These are phyloP conservation scores for Aspergillus tamarii DNA, from an alignment of 2,329 filamentous ascomycete genomes.

Conservation along the genomic window DNA sequence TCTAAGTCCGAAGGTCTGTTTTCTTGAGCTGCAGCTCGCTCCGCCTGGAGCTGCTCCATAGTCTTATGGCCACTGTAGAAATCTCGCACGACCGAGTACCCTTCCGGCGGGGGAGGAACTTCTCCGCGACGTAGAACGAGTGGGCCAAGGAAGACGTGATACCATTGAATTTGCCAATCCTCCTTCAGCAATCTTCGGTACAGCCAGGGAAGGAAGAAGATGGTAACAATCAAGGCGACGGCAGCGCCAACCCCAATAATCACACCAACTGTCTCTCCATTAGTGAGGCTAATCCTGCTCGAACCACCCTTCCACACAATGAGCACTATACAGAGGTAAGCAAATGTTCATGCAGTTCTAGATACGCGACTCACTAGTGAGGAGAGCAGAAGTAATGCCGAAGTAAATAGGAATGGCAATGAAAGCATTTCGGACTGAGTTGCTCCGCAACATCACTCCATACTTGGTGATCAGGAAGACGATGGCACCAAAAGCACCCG, in stretches of 20 bases:
- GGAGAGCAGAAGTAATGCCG: slow-evolving; percentile 20
- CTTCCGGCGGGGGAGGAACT: slow-evolving; percentile 13
- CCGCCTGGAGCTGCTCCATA: slow-evolving; percentile 18
- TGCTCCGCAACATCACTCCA: slow-evolving; percentile 15
- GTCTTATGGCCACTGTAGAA: slow-evolving; percentile 27
- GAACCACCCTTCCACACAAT: slow-evolving; percentile 26
- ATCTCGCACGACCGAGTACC: slow-evolving; percentile 14
- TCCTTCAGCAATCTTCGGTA: slow-evolving; percentile 18
- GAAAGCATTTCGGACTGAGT: slow-evolving; percentile 17
- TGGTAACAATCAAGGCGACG: slow-evolving; percentile 8
- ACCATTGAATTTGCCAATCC: slow-evolving; percentile 21
- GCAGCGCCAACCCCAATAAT: slow-evolving; percentile 20
- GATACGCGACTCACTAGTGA: slow-evolving; percentile 15
- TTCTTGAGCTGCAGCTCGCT: slow-evolving; percentile 12
- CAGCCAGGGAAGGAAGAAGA: slow-evolving; percentile 23
- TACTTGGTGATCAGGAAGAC: slow-evolving; percentile 24
- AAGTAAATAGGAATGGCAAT: slow-evolving; percentile 21
- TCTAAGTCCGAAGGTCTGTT: slow-evolving; percentile 8
- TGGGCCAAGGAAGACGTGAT: slow-evolving; percentile 19
- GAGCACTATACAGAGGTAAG: slow-evolving; percentile 16
- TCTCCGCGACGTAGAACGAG: slow-evolving; percentile 22
- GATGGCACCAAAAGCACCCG: slow-evolving; percentile 18
- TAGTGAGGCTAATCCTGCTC: slow-evolving; percentile 18
- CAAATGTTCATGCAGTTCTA: not conserved
- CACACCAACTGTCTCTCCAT: slow-evolving; percentile 13